These are phyloP conservation scores for Ceratobasidium sp. DNA, from an alignment of 1,284 basidiomycete species.

Conservation along the genomic window DNA sequence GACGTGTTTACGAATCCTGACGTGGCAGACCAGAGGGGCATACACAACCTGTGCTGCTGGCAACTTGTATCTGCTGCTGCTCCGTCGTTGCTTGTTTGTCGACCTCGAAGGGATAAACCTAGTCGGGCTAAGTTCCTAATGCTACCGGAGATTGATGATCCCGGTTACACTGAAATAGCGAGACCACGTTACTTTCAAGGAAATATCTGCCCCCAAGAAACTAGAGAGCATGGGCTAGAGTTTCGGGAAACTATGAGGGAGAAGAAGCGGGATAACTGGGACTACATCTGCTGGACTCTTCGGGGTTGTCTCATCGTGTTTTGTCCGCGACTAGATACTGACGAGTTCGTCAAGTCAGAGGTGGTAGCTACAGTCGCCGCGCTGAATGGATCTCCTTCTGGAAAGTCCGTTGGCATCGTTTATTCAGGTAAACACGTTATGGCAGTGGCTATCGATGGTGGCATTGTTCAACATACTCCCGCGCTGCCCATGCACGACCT, in stretches of 20 bases:
- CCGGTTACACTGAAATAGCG: no score
- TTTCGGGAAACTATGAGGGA: background rate
- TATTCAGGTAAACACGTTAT: background rate
- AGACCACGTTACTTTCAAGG: no score
- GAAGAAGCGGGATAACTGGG: background rate
- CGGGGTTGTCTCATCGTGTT: conserved; percentile 23
- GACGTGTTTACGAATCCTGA: conserved; percentile 12
- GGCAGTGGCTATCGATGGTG: background rate
- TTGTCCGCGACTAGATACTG: conserved; percentile 21
- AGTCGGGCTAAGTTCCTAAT: background rate
- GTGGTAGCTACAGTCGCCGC: background rate
- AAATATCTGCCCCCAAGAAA: no score
- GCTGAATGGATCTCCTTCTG: background rate
- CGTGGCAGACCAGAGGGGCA: background rate
- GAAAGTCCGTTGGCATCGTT: background rate
- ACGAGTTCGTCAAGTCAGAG: background rate
- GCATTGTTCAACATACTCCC: background rate
- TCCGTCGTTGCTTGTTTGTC: background rate
- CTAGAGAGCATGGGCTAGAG: no score
- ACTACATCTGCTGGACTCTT: conserved; percentile 13
- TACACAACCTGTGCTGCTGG: conserved; percentile 11
- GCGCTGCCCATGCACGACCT: background rate
- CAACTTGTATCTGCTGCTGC: conserved; percentile 10
- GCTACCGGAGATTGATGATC: no score
- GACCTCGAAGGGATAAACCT: background rate